phyloP scores from a whole-genome alignment of 75 land plant species.

The Adiantum capillusveneris region DNA sequence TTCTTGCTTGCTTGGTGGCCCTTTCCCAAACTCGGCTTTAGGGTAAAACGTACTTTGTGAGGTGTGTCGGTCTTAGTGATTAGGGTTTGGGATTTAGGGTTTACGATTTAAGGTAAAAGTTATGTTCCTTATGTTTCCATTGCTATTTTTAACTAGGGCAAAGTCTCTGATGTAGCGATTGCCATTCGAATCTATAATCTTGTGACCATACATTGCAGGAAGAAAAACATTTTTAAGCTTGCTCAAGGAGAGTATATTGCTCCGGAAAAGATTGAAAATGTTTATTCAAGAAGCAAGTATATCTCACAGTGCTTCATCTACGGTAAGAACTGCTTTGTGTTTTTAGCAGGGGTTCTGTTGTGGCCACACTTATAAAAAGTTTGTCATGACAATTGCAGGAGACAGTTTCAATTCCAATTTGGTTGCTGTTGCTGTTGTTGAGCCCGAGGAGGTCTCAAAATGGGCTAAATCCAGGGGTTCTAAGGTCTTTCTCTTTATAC shows the following conservation, averaged over 20 bases:
- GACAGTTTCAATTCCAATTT: constrained; percentile 86
- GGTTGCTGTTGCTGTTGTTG: constrained; percentile 82
- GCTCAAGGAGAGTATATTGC: constrained; percentile 99
- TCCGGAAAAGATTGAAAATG: constrained; percentile 98
- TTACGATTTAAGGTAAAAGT: too few relatives aligned
- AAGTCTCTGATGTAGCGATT: too few relatives aligned
- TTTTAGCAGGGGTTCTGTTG: background rate
- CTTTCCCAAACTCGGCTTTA: too few relatives aligned
- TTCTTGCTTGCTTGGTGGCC: too few relatives aligned
- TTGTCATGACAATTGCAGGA: constrained; percentile 32
- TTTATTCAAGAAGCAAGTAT: constrained; percentile 83
- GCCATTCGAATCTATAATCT: too few relatives aligned
- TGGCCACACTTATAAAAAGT: background rate
- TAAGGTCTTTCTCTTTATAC: constrained; percentile 50
- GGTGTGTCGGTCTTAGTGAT: too few relatives aligned
- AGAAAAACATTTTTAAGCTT: constrained; percentile 98
- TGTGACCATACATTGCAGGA: constrained; percentile 38
- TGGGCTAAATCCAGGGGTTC: constrained; percentile 92
- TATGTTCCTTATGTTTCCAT: too few relatives aligned
- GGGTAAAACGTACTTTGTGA: too few relatives aligned
- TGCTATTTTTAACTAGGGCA: too few relatives aligned
- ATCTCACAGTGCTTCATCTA: constrained; percentile 86
- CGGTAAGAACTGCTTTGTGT: constrained; percentile 48
- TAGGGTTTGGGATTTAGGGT: too few relatives aligned
- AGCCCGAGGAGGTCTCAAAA: constrained; percentile 62